phyloP scores from a whole-genome alignment of 345 rosid genomes.

The Syzygium grande region DNA sequence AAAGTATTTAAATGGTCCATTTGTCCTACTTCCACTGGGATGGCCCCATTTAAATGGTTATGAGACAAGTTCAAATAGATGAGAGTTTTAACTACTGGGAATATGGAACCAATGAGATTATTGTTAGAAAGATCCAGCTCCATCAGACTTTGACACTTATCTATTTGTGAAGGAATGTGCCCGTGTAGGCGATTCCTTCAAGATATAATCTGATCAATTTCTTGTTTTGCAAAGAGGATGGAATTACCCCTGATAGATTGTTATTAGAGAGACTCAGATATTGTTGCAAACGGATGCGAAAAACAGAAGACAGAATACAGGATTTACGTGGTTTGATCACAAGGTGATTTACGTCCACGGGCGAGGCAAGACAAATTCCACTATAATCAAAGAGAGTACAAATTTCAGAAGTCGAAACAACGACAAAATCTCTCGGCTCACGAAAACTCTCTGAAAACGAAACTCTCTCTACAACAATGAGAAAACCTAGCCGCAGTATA shows the following conservation, averaged over 20 bases:
- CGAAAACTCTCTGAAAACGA: no score
- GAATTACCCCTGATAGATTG: conserved; percentile 8
- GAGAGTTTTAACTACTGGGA: background rate
- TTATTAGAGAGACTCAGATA: background rate
- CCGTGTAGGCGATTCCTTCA: conserved; percentile 9
- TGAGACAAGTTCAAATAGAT: conserved; percentile 1
- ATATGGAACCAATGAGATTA: conserved; percentile 15
- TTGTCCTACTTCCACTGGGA: conserved; percentile 9
- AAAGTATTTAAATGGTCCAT: background rate
- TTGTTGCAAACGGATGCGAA: no score
- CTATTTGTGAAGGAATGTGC: conserved; percentile 8
- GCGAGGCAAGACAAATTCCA: no score
- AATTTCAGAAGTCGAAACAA: no score
- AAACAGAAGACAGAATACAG: no score
- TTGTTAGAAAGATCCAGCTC: conserved; percentile 4
- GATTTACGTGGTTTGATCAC: no score
- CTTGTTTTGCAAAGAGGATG: conserved; percentile 14
- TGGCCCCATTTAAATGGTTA: conserved; percentile 7
- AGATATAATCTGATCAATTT: background rate
- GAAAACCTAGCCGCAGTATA: no score
- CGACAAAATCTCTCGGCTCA: no score
- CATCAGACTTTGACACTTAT: background rate
- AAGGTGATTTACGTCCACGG: no score
- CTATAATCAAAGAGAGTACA: no score
- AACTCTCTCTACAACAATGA: no score